Conservation (phyloP, 2,329 filamentous ascomycete species). For the Diaporthe nobilis region DNA sequence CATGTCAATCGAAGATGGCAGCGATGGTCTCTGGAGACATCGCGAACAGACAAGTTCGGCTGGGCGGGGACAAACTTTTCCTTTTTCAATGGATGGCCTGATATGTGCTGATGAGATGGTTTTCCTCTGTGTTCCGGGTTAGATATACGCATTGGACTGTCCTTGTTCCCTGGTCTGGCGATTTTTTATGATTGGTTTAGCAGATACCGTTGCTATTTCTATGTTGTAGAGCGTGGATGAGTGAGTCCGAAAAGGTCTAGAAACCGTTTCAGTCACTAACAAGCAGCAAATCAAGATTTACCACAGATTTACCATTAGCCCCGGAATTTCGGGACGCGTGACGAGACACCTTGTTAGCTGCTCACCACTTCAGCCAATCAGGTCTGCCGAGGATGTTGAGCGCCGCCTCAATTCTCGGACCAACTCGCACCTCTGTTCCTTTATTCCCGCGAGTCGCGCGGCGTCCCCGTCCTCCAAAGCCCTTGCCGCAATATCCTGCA, state of each 20-base stretch:
- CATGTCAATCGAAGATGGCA: neutral
- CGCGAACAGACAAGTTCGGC: neutral
- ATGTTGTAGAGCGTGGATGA: neutral
- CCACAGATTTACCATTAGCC: conserved; percentile 30
- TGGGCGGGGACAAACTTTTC: neutral
- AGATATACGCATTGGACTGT: no score
- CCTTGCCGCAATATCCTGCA: conserved; percentile 9
- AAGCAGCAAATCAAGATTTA: neutral
- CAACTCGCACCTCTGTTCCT: conserved; percentile 13
- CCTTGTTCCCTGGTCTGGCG: no score
- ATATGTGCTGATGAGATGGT: neutral
- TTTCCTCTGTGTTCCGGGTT: no score
- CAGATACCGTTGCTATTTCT: no score
- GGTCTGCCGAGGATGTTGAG: neutral
- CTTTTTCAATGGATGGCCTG: neutral
- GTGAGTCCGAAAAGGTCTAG: neutral
- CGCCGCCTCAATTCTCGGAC: conserved; percentile 32
- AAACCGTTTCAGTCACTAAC: neutral
- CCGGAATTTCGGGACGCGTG: conserved; percentile 32
- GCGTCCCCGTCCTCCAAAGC: conserved; percentile 5
- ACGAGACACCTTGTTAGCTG: conserved; percentile 19
- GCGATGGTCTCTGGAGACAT: neutral
- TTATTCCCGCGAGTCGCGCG: conserved; percentile 27
- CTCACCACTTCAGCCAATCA: conserved; percentile 19
- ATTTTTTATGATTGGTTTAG: no score